phyloP scores from a whole-genome alignment of 345 rosid genomes.

The Corymbia maculata region DNA sequence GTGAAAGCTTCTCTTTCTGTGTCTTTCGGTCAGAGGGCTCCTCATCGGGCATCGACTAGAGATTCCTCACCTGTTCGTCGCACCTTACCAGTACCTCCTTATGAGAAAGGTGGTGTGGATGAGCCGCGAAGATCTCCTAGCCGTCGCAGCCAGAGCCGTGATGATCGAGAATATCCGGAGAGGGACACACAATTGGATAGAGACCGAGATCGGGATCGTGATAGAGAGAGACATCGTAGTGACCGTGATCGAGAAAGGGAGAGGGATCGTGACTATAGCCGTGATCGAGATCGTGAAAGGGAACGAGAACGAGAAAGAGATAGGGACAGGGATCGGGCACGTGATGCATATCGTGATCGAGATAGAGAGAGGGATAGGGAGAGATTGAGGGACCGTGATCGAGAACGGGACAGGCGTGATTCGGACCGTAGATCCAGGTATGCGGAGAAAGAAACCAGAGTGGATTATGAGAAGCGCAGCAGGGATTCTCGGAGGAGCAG shows the following conservation, averaged over 20 bases:
- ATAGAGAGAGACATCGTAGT: conserved; percentile 20
- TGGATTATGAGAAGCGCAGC: conserved; percentile 27
- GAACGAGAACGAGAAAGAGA: conserved; percentile 27
- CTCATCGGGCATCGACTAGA: conserved; percentile 97
- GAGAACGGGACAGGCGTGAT: conserved; percentile 11
- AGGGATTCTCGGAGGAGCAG: conserved; percentile 20
- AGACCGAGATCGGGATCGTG: conserved; percentile 17
- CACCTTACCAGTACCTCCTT: conserved; percentile 47
- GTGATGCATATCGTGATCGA: conserved; percentile 1
- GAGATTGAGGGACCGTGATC: conserved; percentile 8
- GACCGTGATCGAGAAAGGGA: conserved; percentile 5
- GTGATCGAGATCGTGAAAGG: conserved; percentile 8
- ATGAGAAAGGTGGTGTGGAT: conserved; percentile 45
- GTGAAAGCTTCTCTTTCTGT: conserved; percentile 99
- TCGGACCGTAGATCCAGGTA: conserved; percentile 15
- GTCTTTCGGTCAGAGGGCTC: conserved; percentile 99
- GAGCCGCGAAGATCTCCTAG: conserved; percentile 49
- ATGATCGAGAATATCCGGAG: conserved; percentile 49
- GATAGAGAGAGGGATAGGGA: conserved; percentile 12
- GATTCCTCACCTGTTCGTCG: conserved; percentile 97
- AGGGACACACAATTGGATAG: conserved; percentile 32
- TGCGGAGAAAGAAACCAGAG: conserved; percentile 18
- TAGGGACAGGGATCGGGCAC: conserved; percentile 1
- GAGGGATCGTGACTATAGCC: not conserved
- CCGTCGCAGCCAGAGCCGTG: conserved; percentile 60